phyloP scores from a whole-genome alignment of 306 rosid species.

The Arachis hypogaea region DNA sequence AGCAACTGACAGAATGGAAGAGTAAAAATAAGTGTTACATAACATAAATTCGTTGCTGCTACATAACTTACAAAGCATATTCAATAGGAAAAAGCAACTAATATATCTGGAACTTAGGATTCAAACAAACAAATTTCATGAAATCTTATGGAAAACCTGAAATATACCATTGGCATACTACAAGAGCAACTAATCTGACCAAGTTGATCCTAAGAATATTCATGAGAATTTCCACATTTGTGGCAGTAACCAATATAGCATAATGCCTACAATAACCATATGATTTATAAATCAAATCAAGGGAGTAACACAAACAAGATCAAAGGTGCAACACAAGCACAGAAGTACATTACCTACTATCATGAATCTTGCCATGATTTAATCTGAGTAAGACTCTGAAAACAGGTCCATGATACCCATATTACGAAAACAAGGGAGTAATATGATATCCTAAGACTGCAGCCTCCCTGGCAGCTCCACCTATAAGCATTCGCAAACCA shows the following conservation, averaged over 20 bases:
- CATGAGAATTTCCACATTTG: slow-evolving; percentile 77
- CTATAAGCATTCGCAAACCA: slow-evolving; percentile 95
- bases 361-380: too few species aligned
- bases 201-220: slow-evolving; percentile 74
- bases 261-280: slow-evolving; percentile 54
- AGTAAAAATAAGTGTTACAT: neutral
- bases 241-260: slow-evolving; percentile 73
- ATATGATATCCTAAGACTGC: slow-evolving; percentile 77
- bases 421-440: too few species aligned
- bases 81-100: slow-evolving; percentile 34
- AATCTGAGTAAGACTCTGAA: too few species aligned
- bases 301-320: too few species aligned
- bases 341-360: too few species aligned
- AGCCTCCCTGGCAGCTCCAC: slow-evolving; percentile 90
- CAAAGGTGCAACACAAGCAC: too few species aligned
- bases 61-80: slow-evolving; percentile 2
- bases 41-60: slow-evolving; percentile 5
- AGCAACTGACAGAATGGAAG: slow-evolving; percentile 17
- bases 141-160: slow-evolving; percentile 3
- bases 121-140: neutral
- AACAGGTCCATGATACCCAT: too few species aligned
- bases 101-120: slow-evolving; percentile 16
- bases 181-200: slow-evolving; percentile 80
- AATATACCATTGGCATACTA: slow-evolving; percentile 58
- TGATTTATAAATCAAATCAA: neutral